Evolutionary conservation across 2,329 filamentous ascomycete genomes (phyloP).

Genomic region (Trichoderma citrinoviride): DNA sequence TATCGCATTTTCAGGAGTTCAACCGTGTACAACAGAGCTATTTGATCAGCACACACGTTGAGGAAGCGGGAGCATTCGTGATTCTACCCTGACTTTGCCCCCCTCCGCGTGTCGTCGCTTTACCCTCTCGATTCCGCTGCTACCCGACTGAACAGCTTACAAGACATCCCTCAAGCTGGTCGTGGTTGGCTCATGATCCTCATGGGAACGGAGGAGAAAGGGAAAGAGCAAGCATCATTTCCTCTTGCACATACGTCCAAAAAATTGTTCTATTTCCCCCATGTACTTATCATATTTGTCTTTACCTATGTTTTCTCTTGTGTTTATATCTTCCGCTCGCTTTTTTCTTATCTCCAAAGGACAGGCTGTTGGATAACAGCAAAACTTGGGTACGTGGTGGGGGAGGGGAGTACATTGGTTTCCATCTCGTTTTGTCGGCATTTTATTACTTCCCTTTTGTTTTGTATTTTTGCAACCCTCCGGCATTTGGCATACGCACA

Average conservation of each 20-base stretch:
- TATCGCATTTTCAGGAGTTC: slow-evolving; percentile 21
- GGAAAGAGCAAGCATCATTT: not conserved
- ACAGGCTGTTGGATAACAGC: slow-evolving; percentile 14
- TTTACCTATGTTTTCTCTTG: slow-evolving; percentile 4
- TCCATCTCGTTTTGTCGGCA: not conserved
- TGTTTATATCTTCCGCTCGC: slow-evolving; percentile 19
- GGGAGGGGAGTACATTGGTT: slow-evolving; percentile 4
- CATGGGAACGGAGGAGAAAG: not conserved
- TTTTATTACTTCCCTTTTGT: not conserved
- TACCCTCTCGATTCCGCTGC: not conserved
- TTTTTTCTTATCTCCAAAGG: slow-evolving; percentile 19
- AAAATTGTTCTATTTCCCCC: slow-evolving; percentile 15
- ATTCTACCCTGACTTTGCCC: not conserved
- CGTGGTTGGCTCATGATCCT: not conserved
- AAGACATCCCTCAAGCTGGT: not conserved
- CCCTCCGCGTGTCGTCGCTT: not conserved
- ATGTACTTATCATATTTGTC: slow-evolving; percentile 26
- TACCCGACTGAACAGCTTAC: not conserved
- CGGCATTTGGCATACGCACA: slow-evolving; percentile 7
- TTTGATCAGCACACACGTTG: not conserved
- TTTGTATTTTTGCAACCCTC: not conserved
- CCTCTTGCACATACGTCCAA: slow-evolving; percentile 11
- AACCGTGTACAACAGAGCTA: slow-evolving; percentile 17
- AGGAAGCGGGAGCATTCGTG: not conserved
- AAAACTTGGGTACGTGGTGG: slow-evolving; percentile 7